These are phyloP conservation scores for Dittrichia graveolens DNA, from an alignment of 129 eudicot species.

Conservation along the genomic window DNA sequence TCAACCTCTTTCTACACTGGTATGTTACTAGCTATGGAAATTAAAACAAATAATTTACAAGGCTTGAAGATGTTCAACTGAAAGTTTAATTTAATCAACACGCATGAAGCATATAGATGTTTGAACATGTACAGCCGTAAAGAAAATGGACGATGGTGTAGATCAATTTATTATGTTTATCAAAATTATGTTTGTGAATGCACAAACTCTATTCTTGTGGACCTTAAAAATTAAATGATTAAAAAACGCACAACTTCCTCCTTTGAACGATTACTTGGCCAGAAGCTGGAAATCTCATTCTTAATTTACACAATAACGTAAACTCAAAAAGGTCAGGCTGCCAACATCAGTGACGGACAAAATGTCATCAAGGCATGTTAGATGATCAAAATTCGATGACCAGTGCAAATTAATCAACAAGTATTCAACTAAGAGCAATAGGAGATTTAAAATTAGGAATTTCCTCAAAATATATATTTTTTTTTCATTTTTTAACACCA, in stretches of 20 bases:
- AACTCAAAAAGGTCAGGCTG: no score
- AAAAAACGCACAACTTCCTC: background rate
- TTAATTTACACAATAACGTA: no score
- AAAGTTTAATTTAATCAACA: background rate
- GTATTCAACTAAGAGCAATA: background rate
- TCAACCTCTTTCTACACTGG: constrained; percentile 79
- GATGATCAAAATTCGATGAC: background rate
- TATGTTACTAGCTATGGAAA: constrained; percentile 69
- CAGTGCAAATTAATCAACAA: background rate
- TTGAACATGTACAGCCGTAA: background rate
- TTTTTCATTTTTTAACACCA: background rate
- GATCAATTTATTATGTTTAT: constrained; percentile 1
- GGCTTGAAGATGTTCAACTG: constrained; percentile 9
- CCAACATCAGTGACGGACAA: no score
- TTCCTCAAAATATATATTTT: background rate
- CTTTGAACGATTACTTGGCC: no score
- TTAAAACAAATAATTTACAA: constrained; percentile 4
- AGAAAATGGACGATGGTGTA: background rate
- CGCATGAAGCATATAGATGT: background rate
- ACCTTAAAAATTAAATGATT: background rate
- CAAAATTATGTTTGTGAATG: background rate
- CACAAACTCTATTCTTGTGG: background rate
- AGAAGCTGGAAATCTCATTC: no score
- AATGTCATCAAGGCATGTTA: no score
- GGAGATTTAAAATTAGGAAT: background rate